phyloP scores from a whole-genome alignment of 495 filamentous ascomycete species.

The Penicillium coprophilum region DNA sequence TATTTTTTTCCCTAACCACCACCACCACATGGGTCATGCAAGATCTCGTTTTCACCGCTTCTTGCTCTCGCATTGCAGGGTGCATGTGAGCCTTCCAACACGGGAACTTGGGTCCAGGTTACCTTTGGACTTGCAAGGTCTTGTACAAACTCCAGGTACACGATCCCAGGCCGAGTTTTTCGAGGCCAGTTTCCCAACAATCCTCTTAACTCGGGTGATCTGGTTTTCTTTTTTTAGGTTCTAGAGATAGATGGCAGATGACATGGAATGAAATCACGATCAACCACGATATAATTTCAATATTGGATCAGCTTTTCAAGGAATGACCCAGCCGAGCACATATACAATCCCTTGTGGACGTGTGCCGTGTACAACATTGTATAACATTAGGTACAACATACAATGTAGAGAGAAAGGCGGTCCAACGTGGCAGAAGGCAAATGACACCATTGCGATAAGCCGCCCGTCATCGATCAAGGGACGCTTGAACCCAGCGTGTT shows the following conservation, averaged over 20 bases:
- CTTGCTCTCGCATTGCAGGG: constrained; percentile 3
- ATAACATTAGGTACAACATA: no score
- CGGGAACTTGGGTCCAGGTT: not conserved
- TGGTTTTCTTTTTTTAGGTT: constrained; percentile 3
- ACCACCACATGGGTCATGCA: constrained; percentile 9
- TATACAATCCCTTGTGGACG: not conserved
- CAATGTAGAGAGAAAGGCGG: constrained; percentile 20
- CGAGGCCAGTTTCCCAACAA: not conserved
- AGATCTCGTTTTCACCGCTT: constrained; percentile 6
- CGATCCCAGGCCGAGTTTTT: not conserved
- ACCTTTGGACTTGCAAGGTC: not conserved
- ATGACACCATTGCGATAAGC: constrained; percentile 40
- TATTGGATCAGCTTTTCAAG: not conserved
- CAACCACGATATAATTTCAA: constrained; percentile 3
- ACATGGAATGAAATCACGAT: constrained; percentile 28
- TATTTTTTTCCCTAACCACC: not conserved
- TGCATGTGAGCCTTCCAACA: constrained; percentile 1
- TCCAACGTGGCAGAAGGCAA: constrained; percentile 21
- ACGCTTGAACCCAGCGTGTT: not conserved
- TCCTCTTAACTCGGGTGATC: not conserved
- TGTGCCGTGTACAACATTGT: not conserved
- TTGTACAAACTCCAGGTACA: constrained; percentile 3
- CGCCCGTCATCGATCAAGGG: constrained; percentile 13
- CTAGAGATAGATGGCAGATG: constrained; percentile 16
- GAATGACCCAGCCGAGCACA: not conserved